Conservation (phyloP, 352 stramenopile species). For the Phytophthora parvispora region DNA sequence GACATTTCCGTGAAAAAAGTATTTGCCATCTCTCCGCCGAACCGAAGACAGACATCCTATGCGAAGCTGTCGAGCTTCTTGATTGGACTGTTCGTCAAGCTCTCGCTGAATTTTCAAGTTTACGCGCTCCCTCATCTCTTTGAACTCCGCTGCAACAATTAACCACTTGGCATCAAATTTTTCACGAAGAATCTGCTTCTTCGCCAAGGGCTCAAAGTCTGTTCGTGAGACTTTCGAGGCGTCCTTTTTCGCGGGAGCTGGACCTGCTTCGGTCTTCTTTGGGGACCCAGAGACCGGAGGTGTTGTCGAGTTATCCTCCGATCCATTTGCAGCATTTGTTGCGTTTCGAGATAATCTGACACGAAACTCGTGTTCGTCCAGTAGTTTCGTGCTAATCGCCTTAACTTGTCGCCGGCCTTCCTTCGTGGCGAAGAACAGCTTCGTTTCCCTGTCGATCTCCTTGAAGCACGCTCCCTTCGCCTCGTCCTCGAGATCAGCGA, state of each 20-base stretch:
- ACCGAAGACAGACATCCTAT: constrained; percentile 82
- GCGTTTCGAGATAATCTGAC: constrained; percentile 66
- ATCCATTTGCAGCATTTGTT: constrained; percentile 1
- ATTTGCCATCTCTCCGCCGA: constrained; percentile 73
- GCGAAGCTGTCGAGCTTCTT: constrained; percentile 66
- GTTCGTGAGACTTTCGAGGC: constrained; percentile 63
- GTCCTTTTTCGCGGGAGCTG: constrained; percentile 56
- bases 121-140: constrained; percentile 75
- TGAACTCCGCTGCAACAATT: constrained; percentile 67
- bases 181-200: constrained; percentile 83
- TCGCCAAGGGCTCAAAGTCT: constrained; percentile 86
- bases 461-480: constrained; percentile 81
- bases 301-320: neutral
- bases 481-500: constrained; percentile 80
- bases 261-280: constrained; percentile 3
- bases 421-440: constrained; percentile 75
- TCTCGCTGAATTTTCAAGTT: constrained; percentile 81
- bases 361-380: constrained; percentile 90
- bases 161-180: constrained; percentile 76
- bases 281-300: neutral
- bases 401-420: constrained; percentile 80
- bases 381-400: constrained; percentile 65
- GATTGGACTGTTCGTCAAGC: constrained; percentile 64
- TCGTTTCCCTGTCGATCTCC: constrained; percentile 72
- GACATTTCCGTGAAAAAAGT: constrained; percentile 89